Base-by-base conservation (phyloP, 2,329 filamentous ascomycete species). In the Penicillium sp. region DNA sequence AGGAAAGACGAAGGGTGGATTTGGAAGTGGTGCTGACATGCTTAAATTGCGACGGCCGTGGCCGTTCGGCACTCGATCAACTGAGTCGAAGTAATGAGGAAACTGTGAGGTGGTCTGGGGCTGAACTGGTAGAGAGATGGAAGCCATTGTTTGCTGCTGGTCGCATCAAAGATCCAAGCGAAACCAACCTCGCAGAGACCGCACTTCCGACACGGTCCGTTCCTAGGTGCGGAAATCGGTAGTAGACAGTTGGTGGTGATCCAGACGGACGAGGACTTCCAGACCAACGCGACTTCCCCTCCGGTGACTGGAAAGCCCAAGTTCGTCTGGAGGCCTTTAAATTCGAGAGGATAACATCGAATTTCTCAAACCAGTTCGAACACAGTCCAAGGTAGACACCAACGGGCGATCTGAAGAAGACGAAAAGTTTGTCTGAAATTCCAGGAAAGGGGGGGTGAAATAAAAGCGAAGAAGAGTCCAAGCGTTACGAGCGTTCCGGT, bases 1-100 rank as follows among this genome's bases (percentile, higher is more conserved):
- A 76, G 88, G 89, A 68, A 90, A 90, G 61, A 87, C 82, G 69
- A 90, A 90, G 6, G 83, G 84, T 31, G 88, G 88, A 57, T 90
- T 90, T 51, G 87, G 87, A 49, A 75, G 65, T 15, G 74, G 74
- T 46, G 70, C 52, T 48, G 71, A 69, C 71, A 74, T 73, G 49
- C 64, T 68, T 58, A 70, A 45, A 48, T 69, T 67, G 55, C 71
- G 71, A 64, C 71, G 70, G 62, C 56, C 68, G 58, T 69, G 65
- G 51, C 64, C 44, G 56, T 55, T 47, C 38, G 64, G 59, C n/a
- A 73, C 56, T 19, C 58, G 55, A 31, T 64, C 55, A n/a, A 66
- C 41, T 19, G 70, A 64, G 56, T 70, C 68, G 56, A 75, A 70
- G 60, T 72, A 71, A 53, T 70, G 70, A 54, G 72, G 60, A 57